Evolutionary conservation across 768 basidiomycete genomes (phyloP).

Genomic region (Lentinus brumalis): DNA sequence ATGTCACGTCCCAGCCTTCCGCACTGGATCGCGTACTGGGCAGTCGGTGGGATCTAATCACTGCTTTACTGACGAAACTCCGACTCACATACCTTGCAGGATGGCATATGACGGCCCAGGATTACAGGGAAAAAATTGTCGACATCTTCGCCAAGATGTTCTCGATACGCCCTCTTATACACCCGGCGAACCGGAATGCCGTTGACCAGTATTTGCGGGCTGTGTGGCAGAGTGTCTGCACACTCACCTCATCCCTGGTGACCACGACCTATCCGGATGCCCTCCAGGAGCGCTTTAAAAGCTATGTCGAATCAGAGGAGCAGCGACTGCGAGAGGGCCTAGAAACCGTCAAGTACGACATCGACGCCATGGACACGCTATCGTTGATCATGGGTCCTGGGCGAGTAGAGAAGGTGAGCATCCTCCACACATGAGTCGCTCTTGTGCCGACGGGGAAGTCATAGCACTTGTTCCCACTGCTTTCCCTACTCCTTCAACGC

Average conservation of each 20-base stretch:
- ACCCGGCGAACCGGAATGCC: conserved; percentile 23
- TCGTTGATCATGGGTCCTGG: conserved; percentile 34
- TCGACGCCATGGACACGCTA: conserved; percentile 35
- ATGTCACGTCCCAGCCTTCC: conserved; percentile 23
- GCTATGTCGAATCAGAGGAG: conserved; percentile 30
- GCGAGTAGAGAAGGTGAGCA: conserved; percentile 36
- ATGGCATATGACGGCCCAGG: conserved; percentile 23
- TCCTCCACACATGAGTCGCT: neutral
- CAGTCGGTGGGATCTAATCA: conserved; percentile 27
- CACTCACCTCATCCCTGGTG: conserved; percentile 15
- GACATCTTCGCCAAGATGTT: conserved; percentile 20
- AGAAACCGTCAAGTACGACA: conserved; percentile 32
- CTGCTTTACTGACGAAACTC: neutral
- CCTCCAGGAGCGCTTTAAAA: conserved; percentile 28
- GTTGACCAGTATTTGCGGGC: conserved; percentile 31
- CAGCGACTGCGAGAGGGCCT: conserved; percentile 30
- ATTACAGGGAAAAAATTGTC: conserved; percentile 17
- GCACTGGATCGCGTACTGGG: conserved; percentile 38
- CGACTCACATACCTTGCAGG: conserved; percentile 15
- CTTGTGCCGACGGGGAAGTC: neutral
- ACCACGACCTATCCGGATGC: conserved; percentile 22
- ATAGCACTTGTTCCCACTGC: conserved; percentile 38
- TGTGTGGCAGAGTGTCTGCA: conserved; percentile 6
- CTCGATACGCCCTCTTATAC: conserved; percentile 4
- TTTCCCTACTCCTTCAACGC: conserved; percentile 36